A percentile compares a stretch with the other conserved stretches of the same genome.
Evolutionary conservation across 2,329 filamentous ascomycete genomes (phyloP).

Genomic region (Microsporum audouinii): DNA sequence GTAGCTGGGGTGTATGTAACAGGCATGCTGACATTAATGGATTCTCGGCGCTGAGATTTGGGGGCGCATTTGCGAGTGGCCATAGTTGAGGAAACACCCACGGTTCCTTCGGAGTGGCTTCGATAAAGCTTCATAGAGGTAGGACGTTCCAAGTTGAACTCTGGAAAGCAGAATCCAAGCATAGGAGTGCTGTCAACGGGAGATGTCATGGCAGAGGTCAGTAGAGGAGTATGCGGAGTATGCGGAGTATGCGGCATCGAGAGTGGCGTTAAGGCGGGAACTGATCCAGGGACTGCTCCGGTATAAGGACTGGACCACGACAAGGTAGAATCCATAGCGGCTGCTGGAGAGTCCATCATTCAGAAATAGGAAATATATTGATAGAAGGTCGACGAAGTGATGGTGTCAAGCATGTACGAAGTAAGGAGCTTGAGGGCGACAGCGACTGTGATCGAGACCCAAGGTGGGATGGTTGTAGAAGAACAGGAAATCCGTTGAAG

Average conservation of each 20-base stretch:
- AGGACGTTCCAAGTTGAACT: background rate
- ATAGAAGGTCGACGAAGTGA: background rate
- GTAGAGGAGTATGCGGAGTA: slow-evolving; percentile 3
- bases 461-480: background rate
- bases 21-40: slow-evolving; percentile 2
- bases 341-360: slow-evolving; percentile 1
- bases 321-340: background rate
- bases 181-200: background rate
- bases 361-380: background rate
- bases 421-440: slow-evolving; percentile 1
- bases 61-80: background rate
- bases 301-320: background rate
- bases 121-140: slow-evolving; percentile 3
- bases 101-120: slow-evolving; percentile 3
- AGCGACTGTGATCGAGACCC: slow-evolving; percentile 1
- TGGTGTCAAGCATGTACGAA: background rate
- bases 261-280: background rate
- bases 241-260: background rate
- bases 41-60: background rate
- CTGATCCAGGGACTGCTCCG: background rate
- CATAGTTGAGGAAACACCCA: background rate
- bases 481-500: background rate
- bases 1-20: slow-evolving; percentile 40
- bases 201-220: background rate
- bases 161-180: background rate